phyloP scores from a whole-genome alignment of 2,329 filamentous ascomycete genomes.

The Apiospora kogelbergensis region DNA sequence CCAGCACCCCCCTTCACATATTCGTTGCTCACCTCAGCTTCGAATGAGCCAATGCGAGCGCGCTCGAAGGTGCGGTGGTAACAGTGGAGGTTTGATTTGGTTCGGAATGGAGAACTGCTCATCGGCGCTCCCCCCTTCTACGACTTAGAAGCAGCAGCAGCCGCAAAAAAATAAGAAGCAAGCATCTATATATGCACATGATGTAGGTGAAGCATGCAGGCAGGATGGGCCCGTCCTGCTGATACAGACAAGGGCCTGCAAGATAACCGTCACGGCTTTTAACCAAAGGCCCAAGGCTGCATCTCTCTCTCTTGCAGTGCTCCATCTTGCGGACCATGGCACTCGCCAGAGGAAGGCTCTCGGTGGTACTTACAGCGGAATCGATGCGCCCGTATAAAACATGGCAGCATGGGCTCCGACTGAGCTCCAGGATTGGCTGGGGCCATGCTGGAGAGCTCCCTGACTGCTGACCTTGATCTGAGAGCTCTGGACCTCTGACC shows the following conservation, averaged over 20 bases:
- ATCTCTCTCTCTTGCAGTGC: background rate
- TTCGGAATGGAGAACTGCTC: background rate
- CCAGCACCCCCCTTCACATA: background rate
- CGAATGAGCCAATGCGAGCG: background rate
- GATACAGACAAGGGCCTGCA: background rate
- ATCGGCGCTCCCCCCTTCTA: background rate
- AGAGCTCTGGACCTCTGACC: background rate
- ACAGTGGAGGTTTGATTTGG: background rate
- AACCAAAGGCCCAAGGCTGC: background rate
- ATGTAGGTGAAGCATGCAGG: background rate
- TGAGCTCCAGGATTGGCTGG: constrained; percentile 1
- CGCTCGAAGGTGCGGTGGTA: background rate
- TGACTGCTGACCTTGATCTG: background rate
- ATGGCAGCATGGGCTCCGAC: constrained; percentile 1
- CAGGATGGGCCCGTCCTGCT: background rate
- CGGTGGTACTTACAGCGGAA: background rate
- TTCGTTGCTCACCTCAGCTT: constrained; percentile 1
- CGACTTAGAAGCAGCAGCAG: background rate
- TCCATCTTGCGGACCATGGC: background rate
- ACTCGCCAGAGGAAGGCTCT: background rate
- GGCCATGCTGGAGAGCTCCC: background rate
- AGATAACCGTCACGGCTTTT: background rate
- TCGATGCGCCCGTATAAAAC: constrained; percentile 5
- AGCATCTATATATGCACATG: background rate
- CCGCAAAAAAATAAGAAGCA: background rate